Evolutionary conservation across 257 asterid genomes (phyloP), one percentile per base, ranked within the genome.

Genomic region (Eustoma russellianum): DNA sequence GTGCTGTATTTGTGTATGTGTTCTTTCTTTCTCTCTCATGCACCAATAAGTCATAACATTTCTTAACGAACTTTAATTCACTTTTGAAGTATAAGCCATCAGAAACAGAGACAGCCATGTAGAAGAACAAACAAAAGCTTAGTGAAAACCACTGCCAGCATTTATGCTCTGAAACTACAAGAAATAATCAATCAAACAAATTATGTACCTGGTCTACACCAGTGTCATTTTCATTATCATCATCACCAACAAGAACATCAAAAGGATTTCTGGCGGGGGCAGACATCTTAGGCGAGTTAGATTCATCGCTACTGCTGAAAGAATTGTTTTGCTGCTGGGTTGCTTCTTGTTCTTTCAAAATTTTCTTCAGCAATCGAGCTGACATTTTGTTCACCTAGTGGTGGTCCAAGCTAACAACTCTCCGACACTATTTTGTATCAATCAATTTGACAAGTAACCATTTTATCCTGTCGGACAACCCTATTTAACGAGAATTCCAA

Each of bases 301-400:
- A 69, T 52, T 79, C 92, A 53, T 75, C 79, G 5, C 63, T 76
- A 50, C 73, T 71, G 63, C 57, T 48, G 53, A 40, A 71, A 46
- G 40, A 61, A 41, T 64, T 63, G 48, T 68, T 63, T 57, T 71
- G 67, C 40, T 65, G 71, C 47, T 48, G 77, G 18, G 71, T 64
- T 41, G 76, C 72, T 57, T 81, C 84, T 66, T 82, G 84, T 65
- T 78, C 93, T 59, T 68, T 68, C 56, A 85, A 77, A 57, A 85
- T 72, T 61, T 78, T 85, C 66, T 67, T 85, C 81, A 85, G 52
- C 71, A 77, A 55, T 64, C 95, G 79, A 43, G 57, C 83, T 12
- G 95, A 85, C 95, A 85, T 85, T 59, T 47, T 76, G 9, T 17
- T 17, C 12, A 11, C 43, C 43, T 38, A 8, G 11, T 38, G 9